Evolutionary conservation across 345 rosid species (phyloP), one percentile per base, ranked within the genome.

Genomic region (Salix brachista): DNA sequence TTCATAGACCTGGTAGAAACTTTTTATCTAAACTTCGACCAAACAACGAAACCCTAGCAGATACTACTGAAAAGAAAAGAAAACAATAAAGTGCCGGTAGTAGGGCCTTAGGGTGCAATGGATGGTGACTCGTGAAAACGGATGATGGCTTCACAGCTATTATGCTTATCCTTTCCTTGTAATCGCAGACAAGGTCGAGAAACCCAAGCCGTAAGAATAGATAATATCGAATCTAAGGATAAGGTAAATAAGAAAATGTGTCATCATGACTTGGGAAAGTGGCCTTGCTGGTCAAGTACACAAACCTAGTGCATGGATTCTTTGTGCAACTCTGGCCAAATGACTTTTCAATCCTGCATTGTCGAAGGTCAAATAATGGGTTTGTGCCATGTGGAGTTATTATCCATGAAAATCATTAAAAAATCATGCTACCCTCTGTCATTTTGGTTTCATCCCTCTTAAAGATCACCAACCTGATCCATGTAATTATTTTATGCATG

Each of bases 191-290:
- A 79, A 48, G 36, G 37, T 68, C 58, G 23, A 37, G 36, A 1
- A 60, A 70, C 70, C 60, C 69, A 68, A 79, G 44, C 81, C 74
- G 60, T 32, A 79, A 42, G 72, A 72, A 32, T 41, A 79, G 81
- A 79, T 79, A 79, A 79, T 56, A 25, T 73, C 73, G 81, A 79
- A 79, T 79, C 81, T 79, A 5, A 42, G 62, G 81, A 79, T 79
- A 79, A 73, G 77, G 77, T 73, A 66, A 41, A 30, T 13, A 28
- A 70, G 61, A 77, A 69, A 70, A 46, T 65, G 21, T 72, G 77
- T 72, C 73, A 41, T 67, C 21, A 52, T 50, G 77, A 67, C 34
- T 39, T 72, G 78, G 25, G 71, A 75, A 50, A 48, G 52, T 70
- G 78, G 65, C 79, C 58, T 70, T n/a, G 4, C 41, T 18, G 7